phyloP scores from a whole-genome alignment of 805 yeast genomes.

The Hanseniaspora lindneri region DNA sequence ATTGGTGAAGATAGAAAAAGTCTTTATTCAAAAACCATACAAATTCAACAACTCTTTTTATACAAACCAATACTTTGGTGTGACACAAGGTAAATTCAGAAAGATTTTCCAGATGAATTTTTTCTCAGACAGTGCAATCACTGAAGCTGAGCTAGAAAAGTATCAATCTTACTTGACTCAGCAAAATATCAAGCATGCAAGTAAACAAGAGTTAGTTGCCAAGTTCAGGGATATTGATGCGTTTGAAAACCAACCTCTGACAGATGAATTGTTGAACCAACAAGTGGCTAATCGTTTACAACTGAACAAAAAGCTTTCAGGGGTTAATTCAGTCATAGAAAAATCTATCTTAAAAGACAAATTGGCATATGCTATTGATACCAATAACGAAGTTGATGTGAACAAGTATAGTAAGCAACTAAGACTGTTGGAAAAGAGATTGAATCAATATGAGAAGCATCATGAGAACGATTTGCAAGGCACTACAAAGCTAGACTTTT shows the following conservation, averaged over 20 bases:
- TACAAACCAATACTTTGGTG: constrained; percentile 51
- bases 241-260: constrained; percentile 54
- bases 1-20: constrained; percentile 67
- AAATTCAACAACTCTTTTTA: constrained; percentile 36
- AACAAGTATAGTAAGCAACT: constrained; percentile 39
- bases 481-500: constrained; percentile 46
- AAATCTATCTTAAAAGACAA: constrained; percentile 62
- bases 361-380: constrained; percentile 61
- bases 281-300: constrained; percentile 64
- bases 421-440: constrained; percentile 32
- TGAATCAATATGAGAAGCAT: constrained; percentile 29
- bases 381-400: constrained; percentile 35
- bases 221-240: constrained; percentile 51
- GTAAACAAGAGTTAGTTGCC: constrained; percentile 48
- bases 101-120: constrained; percentile 66
- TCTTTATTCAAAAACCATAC: constrained; percentile 43
- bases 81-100: constrained; percentile 70
- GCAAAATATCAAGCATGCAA: constrained; percentile 41
- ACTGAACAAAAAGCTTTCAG: constrained; percentile 45
- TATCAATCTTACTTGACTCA: constrained; percentile 52
- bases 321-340: constrained; percentile 65
- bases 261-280: constrained; percentile 61
- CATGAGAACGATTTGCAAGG: constrained; percentile 33
- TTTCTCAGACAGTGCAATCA: constrained; percentile 66
- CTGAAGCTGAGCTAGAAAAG: constrained; percentile 58